Conservation (phyloP, 805 yeast species). For the Kodamaea sagamina region DNA sequence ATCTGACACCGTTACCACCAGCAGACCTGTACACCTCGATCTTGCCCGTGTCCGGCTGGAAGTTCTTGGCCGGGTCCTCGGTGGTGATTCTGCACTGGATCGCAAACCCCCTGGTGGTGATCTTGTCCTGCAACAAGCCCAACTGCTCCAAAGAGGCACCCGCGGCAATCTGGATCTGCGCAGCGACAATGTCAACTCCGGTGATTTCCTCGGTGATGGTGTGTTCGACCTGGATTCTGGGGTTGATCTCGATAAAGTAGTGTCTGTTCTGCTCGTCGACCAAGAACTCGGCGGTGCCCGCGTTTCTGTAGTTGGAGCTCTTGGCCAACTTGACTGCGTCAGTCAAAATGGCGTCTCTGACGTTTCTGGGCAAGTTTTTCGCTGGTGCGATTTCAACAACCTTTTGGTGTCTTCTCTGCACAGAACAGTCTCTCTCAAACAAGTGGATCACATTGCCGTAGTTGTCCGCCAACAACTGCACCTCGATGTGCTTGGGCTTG, state of each 20-base stretch:
- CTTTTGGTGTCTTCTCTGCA: conserved; percentile 98
- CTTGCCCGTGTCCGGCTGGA: conserved; percentile 98
- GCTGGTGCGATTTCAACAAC: conserved; percentile 99
- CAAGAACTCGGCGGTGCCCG: conserved; percentile 97
- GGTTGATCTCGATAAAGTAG: conserved; percentile 97
- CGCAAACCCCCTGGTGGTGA: conserved; percentile 95
- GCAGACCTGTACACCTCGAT: conserved; percentile 97
- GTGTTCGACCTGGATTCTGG: conserved; percentile 97
- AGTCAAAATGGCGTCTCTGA: conserved; percentile 87
- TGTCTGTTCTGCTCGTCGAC: conserved; percentile 94
- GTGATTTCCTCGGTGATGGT: conserved; percentile 98
- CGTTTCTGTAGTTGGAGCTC: conserved; percentile 88
- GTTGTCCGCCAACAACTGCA: conserved; percentile 89
- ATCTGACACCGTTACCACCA: conserved; percentile 98
- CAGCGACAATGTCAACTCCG: conserved; percentile 96
- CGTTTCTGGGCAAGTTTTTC: conserved; percentile 75
- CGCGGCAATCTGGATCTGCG: conserved; percentile 98
- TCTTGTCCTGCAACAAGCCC: conserved; percentile 90
- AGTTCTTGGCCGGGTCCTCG: conserved; percentile 93
- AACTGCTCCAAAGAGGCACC: conserved; percentile 92
- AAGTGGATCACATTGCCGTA: conserved; percentile 94
- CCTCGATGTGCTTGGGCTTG: conserved; percentile 97
- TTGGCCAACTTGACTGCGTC: conserved; percentile 94
- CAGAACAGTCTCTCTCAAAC: conserved; percentile 99
- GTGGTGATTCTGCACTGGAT: conserved; percentile 99